Conservation (phyloP, 2,329 filamentous ascomycete genomes). For the Fusarium lateritium region DNA sequence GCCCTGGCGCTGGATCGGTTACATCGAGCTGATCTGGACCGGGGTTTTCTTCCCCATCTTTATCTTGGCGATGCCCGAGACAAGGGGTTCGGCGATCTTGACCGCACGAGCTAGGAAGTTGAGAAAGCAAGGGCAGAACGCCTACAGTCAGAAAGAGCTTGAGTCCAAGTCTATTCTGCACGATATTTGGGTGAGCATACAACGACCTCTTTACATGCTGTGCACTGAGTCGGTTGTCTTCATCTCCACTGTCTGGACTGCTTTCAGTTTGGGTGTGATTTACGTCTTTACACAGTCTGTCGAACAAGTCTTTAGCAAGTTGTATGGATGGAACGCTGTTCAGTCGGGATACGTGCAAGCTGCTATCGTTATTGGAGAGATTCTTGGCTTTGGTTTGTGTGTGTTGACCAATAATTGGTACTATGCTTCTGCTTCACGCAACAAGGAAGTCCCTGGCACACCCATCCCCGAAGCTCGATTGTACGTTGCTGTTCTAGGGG, state of each 20-base stretch:
- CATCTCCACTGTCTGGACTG: constrained; percentile 24
- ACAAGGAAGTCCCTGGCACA: constrained; percentile 23
- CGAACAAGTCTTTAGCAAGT: constrained; percentile 18
- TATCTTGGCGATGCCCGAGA: constrained; percentile 33
- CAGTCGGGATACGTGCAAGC: constrained; percentile 30
- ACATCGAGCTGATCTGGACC: constrained; percentile 38
- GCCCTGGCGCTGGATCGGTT: constrained; percentile 30
- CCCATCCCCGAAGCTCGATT: constrained; percentile 37
- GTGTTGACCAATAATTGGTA: constrained; percentile 31
- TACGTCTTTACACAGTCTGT: constrained; percentile 35
- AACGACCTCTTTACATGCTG: constrained; percentile 31
- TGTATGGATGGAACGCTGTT: constrained; percentile 30
- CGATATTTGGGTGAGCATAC: constrained; percentile 11
- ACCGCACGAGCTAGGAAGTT: constrained; percentile 9
- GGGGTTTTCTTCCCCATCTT: constrained; percentile 32
- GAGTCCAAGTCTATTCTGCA: constrained; percentile 23
- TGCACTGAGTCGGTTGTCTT: constrained; percentile 29
- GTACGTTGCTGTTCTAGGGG: constrained; percentile 28
- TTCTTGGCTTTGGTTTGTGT: constrained; percentile 26
- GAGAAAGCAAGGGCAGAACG: constrained; percentile 9
- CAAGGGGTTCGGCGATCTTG: constrained; percentile 19
- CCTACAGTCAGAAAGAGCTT: constrained; percentile 23
- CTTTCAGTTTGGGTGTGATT: constrained; percentile 21
- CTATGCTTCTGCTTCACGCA: constrained; percentile 32
- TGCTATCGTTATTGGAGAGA: constrained; percentile 30